Conservation (phyloP, 2,329 filamentous ascomycete genomes). For the Apiospora sp. region DNA sequence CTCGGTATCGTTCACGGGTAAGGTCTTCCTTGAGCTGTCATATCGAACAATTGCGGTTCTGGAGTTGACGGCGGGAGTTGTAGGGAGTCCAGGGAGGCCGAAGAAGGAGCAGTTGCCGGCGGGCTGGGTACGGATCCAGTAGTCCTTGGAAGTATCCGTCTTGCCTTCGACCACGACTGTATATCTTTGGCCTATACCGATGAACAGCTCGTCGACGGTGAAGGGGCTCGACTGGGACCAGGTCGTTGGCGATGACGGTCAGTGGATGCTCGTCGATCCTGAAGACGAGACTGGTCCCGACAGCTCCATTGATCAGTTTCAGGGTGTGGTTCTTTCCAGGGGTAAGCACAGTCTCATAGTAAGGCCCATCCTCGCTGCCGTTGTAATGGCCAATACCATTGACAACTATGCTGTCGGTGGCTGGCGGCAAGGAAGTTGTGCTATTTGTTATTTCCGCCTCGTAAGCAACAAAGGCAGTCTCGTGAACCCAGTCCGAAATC, state of each 20-base stretch:
- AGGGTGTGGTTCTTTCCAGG: slow-evolving; percentile 58
- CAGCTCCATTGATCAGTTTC: slow-evolving; percentile 60
- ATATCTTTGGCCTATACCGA: slow-evolving; percentile 55
- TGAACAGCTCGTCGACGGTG: slow-evolving; percentile 55
- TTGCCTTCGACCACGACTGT: slow-evolving; percentile 53
- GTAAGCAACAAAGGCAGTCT: slow-evolving; percentile 38
- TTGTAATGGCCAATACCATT: slow-evolving; percentile 51
- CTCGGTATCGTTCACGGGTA: background rate
- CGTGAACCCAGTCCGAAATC: slow-evolving; percentile 59
- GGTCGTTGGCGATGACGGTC: slow-evolving; percentile 59
- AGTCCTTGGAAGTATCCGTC: slow-evolving; percentile 44
- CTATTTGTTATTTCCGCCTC: slow-evolving; percentile 43
- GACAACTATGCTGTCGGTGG: slow-evolving; percentile 52
- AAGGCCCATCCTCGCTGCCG: slow-evolving; percentile 40
- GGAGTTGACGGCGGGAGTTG: slow-evolving; percentile 47
- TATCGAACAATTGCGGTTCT: slow-evolving; percentile 55
- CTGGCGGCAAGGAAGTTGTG: slow-evolving; percentile 44
- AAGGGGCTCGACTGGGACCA: slow-evolving; percentile 59
- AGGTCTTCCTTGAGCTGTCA: slow-evolving; percentile 33
- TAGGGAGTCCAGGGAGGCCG: slow-evolving; percentile 33
- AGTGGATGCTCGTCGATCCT: slow-evolving; percentile 58
- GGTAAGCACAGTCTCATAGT: slow-evolving; percentile 45
- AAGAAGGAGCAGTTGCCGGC: slow-evolving; percentile 43
- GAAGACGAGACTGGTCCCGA: slow-evolving; percentile 56
- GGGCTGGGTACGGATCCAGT: slow-evolving; percentile 55